Percentiles rank a stretch among this genome's conserved stretches.
Conservation (phyloP, 1,284 basidiomycete species). For the Cryptococcus jaspeensis region DNA sequence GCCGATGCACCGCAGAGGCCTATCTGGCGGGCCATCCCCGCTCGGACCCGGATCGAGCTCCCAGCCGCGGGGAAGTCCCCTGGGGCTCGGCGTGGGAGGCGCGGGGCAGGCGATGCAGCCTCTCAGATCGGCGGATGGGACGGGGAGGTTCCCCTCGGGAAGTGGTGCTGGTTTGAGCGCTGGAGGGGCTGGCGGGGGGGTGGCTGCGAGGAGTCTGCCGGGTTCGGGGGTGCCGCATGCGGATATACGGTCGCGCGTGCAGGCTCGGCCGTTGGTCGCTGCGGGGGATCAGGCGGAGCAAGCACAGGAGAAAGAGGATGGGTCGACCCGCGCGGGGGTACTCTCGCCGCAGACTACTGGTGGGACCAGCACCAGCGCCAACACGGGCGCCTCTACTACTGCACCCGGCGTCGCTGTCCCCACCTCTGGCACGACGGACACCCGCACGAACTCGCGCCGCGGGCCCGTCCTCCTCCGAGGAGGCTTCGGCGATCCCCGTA, state of each 20-base stretch:
- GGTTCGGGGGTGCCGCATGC: slow-evolving; percentile 7
- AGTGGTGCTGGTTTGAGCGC: not conserved
- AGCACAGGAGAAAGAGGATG: too few relatives aligned
- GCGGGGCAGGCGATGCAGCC: slow-evolving; percentile 6
- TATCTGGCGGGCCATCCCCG: slow-evolving; percentile 18
- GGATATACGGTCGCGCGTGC: too few relatives aligned
- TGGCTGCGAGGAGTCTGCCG: slow-evolving; percentile 28
- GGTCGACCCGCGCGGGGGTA: slow-evolving; percentile 1
- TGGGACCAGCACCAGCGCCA: slow-evolving; percentile 14
- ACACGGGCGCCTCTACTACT: slow-evolving; percentile 6
- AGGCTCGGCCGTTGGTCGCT: too few relatives aligned
- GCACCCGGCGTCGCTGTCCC: slow-evolving; percentile 1
- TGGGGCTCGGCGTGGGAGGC: not conserved
- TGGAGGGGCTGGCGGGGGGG: not conserved
- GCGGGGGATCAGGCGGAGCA: too few relatives aligned
- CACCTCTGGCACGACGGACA: not conserved
- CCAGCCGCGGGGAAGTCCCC: not conserved
- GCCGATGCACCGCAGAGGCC: slow-evolving; percentile 15
- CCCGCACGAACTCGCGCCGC: slow-evolving; percentile 19
- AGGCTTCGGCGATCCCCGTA: slow-evolving; percentile 37
- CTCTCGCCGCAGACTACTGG: slow-evolving; percentile 40
- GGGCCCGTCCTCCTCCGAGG: slow-evolving; percentile 49
- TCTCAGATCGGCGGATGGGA: slow-evolving; percentile 11
- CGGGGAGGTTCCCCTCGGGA: not conserved
- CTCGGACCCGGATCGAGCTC: slow-evolving; percentile 9